A percentile compares a stretch with the other conserved stretches of the same genome.
Evolutionary conservation across 495 filamentous ascomycete genomes (phyloP).

Genomic region (Penicillium chermesinum): DNA sequence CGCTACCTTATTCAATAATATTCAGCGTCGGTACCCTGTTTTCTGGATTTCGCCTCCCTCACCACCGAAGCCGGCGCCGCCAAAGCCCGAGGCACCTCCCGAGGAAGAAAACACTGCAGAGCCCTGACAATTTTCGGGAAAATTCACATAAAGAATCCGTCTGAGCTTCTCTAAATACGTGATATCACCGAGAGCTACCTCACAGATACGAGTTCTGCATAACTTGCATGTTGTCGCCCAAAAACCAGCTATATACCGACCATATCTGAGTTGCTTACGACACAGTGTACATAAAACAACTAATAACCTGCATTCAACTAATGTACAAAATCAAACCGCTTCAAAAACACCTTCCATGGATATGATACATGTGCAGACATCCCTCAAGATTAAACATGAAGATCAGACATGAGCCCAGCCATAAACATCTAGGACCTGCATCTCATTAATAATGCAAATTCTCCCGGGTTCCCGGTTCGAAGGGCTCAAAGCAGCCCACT

Average conservation of each 20-base stretch:
- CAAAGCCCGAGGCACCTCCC: neutral
- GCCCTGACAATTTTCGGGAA: neutral
- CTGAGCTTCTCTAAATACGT: no score
- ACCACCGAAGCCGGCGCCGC: slow-evolving; percentile 9
- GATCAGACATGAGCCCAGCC: slow-evolving; percentile 71
- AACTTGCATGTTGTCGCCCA: no score
- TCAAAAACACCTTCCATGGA: no score
- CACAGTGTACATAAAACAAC: no score
- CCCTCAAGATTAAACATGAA: neutral
- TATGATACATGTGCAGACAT: no score
- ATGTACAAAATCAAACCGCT: no score
- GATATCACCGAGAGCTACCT: no score
- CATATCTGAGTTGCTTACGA: no score
- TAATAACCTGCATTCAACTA: neutral
- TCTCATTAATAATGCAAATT: slow-evolving; percentile 74
- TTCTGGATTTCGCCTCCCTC: slow-evolving; percentile 53
- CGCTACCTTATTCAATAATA: slow-evolving; percentile 67
- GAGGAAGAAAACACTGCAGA: slow-evolving; percentile 1
- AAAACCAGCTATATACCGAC: no score
- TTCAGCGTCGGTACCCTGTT: slow-evolving; percentile 62
- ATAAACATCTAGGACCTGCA: slow-evolving; percentile 71
- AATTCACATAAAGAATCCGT: slow-evolving; percentile 10
- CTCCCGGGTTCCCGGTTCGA: slow-evolving; percentile 49
- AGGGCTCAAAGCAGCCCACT: slow-evolving; percentile 32
- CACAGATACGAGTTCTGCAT: neutral